These are phyloP conservation scores for Daldinia vernicosa DNA, from an alignment of 495 filamentous ascomycete species.

Conservation along the genomic window DNA sequence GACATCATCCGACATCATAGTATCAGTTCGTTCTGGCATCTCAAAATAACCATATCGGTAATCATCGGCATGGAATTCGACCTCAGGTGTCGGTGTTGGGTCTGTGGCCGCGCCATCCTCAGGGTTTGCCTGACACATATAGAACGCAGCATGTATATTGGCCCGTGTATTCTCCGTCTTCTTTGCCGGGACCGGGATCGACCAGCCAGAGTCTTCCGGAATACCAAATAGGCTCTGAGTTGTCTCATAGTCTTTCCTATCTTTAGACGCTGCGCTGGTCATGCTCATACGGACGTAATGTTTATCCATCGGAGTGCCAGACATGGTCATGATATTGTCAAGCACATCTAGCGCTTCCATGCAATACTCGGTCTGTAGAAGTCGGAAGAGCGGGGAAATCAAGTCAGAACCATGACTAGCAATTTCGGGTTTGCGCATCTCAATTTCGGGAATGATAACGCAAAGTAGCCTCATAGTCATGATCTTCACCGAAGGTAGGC, in stretches of 20 bases:
- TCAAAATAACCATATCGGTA: slow-evolving; percentile 84
- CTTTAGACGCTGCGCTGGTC: slow-evolving; percentile 80
- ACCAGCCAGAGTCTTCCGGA: slow-evolving; percentile 94
- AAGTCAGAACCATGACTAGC: slow-evolving; percentile 91
- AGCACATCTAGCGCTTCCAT: slow-evolving; percentile 89
- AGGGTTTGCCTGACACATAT: slow-evolving; percentile 73
- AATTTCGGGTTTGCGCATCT: slow-evolving; percentile 92
- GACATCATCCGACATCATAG: slow-evolving; percentile 90
- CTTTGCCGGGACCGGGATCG: slow-evolving; percentile 89
- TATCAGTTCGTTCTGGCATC: slow-evolving; percentile 71
- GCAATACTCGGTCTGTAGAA: slow-evolving; percentile 93
- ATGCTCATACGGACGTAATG: slow-evolving; percentile 98
- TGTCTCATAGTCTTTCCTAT: slow-evolving; percentile 91
- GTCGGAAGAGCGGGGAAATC: slow-evolving; percentile 88
- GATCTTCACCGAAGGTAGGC: slow-evolving; percentile 85
- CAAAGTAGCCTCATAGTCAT: slow-evolving; percentile 91
- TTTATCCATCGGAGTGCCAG: slow-evolving; percentile 89
- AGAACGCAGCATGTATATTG: slow-evolving; percentile 97
- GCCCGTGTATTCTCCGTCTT: slow-evolving; percentile 83
- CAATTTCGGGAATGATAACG: slow-evolving; percentile 85
- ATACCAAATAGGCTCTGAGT: slow-evolving; percentile 96
- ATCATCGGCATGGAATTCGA: slow-evolving; percentile 92
- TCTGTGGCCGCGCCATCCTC: slow-evolving; percentile 65
- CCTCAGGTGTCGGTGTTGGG: slow-evolving; percentile 78
- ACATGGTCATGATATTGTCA: slow-evolving; percentile 94